Evolutionary conservation across 768 basidiomycete genomes (phyloP).

Genomic region (Boletellus ananiceps): DNA sequence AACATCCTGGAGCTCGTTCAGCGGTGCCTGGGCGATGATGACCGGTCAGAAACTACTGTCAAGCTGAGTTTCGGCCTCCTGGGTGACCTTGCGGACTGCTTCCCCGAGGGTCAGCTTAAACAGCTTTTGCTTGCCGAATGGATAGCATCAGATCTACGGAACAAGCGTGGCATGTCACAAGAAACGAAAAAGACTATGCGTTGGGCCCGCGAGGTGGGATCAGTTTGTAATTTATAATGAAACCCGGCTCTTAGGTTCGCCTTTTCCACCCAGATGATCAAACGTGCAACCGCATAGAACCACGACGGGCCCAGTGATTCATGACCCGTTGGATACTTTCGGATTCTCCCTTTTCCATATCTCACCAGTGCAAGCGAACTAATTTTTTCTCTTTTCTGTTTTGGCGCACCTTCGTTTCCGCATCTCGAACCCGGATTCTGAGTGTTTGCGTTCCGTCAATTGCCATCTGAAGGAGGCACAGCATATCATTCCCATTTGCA

Average conservation of each 20-base stretch:
- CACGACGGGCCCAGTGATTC: conserved; percentile 4
- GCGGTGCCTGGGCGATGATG: conserved; percentile 73
- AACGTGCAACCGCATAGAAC: conserved; percentile 69
- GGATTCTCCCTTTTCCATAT: conserved; percentile 32
- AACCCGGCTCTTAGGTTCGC: not conserved
- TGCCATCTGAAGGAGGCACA: conserved; percentile 75
- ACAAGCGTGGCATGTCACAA: conserved; percentile 64
- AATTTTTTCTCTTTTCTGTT: conserved; percentile 17
- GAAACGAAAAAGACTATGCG: conserved; percentile 88
- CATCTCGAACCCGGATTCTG: conserved; percentile 14
- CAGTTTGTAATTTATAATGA: not conserved
- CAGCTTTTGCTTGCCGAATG: conserved; percentile 73
- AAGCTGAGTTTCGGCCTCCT: conserved; percentile 79
- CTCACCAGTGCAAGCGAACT: conserved; percentile 48
- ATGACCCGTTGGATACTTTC: conserved; percentile 24
- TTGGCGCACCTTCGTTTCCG: conserved; percentile 14
- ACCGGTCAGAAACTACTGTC: conserved; percentile 73
- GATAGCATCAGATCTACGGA: conserved; percentile 69
- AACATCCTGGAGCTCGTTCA: conserved; percentile 79
- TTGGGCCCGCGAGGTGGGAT: conserved; percentile 86
- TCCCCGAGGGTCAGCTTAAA: conserved; percentile 78
- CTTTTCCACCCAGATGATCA: conserved; percentile 57
- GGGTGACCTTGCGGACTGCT: conserved; percentile 90
- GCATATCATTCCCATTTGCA: conserved; percentile 42
- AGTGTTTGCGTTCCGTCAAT: conserved; percentile 26